Evolutionary conservation across 129 eudicot species (phyloP).

Genomic region (Flaveria ramosissima): DNA sequence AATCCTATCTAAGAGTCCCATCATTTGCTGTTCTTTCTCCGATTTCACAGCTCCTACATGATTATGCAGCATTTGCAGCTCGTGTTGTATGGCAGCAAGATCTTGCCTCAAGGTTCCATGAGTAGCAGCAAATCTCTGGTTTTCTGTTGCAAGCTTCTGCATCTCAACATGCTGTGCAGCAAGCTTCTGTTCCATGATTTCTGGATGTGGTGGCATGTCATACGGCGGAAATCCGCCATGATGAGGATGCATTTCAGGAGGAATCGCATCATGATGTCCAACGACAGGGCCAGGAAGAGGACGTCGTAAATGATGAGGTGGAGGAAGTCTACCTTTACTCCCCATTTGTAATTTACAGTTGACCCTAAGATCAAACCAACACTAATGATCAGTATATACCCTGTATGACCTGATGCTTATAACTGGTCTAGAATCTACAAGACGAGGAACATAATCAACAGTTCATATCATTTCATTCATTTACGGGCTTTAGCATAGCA

Average conservation of each 20-base stretch:
- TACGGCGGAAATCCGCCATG: constrained; percentile 65
- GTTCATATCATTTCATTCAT: constrained; percentile 9
- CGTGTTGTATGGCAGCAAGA: constrained; percentile 80
- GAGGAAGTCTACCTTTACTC: constrained; percentile 87
- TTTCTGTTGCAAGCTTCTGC: constrained; percentile 78
- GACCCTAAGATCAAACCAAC: constrained; percentile 26
- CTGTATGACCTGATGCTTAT: too few relatives aligned
- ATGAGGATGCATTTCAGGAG: constrained; percentile 58
- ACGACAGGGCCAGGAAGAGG: constrained; percentile 66
- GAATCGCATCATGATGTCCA: constrained; percentile 61
- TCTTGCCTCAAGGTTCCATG: constrained; percentile 85
- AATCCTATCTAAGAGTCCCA: constrained; percentile 61
- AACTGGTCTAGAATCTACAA: too few relatives aligned
- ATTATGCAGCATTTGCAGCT: constrained; percentile 63
- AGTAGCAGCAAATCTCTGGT: constrained; percentile 84
- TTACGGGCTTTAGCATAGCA: background rate
- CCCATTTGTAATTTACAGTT: constrained; percentile 48
- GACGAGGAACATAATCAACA: too few relatives aligned
- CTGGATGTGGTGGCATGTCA: constrained; percentile 76
- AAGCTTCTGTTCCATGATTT: constrained; percentile 85
- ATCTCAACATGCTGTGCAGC: constrained; percentile 79
- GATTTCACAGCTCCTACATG: constrained; percentile 56
- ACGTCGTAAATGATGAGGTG: constrained; percentile 64
- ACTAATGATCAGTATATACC: constrained; percentile 13
- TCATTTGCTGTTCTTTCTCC: constrained; percentile 75